Conservation (phyloP, 179 eudicot species). For the Spinacia oleracea region DNA sequence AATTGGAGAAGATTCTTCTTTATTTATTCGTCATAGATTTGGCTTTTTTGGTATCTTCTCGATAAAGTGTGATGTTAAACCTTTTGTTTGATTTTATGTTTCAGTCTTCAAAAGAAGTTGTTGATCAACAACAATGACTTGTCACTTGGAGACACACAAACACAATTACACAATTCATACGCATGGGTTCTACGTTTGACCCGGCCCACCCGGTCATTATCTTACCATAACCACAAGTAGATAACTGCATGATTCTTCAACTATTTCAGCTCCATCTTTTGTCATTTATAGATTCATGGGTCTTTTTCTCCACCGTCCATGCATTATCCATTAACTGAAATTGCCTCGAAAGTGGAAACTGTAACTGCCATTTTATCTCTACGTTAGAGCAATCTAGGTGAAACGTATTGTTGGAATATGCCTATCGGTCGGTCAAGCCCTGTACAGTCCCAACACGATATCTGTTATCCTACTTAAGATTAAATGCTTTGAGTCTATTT, state of each 20-base stretch:
- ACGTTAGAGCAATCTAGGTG: no score
- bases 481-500: no score
- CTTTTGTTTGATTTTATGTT: neutral
- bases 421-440: no score
- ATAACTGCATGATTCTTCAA: slow-evolving; percentile 2
- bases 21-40: neutral
- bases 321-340: slow-evolving; percentile 22
- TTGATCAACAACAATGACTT: neutral
- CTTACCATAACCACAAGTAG: slow-evolving; percentile 4
- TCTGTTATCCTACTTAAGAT: no score
- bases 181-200: neutral
- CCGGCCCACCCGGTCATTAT: neutral
- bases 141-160: neutral
- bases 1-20: neutral
- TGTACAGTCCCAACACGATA: no score
- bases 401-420: no score
- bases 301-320: slow-evolving; percentile 21
- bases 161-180: neutral
- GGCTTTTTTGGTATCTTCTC: neutral
- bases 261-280: neutral
- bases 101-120: neutral
- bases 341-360: slow-evolving; percentile 8
- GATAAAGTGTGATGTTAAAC: neutral
- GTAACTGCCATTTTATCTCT: slow-evolving; percentile 17
- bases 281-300: neutral